Percentiles rank a stretch among this genome's conserved stretches.
phyloP scores from a whole-genome alignment of 2,329 filamentous ascomycete species.

The Rachicladosporium sp. region DNA sequence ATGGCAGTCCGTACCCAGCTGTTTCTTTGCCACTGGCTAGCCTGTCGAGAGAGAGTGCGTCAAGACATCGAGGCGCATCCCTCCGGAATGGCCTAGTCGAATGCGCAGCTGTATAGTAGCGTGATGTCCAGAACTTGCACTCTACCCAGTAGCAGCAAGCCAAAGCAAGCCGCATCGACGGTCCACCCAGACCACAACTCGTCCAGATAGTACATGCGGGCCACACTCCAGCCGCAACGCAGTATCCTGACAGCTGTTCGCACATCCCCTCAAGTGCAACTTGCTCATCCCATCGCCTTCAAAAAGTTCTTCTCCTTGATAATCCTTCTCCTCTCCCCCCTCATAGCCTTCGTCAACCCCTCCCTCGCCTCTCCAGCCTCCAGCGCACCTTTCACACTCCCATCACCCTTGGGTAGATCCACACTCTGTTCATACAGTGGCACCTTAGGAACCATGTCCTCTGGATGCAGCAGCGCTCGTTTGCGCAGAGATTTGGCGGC shows the following conservation, averaged over 20 bases:
- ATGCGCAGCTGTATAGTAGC: too few relatives aligned
- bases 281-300: slow-evolving; percentile 51
- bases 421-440: slow-evolving; percentile 67
- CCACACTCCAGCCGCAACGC: too few relatives aligned
- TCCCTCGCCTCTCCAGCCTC: slow-evolving; percentile 41
- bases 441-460: slow-evolving; percentile 49
- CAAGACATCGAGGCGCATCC: too few relatives aligned
- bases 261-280: not conserved
- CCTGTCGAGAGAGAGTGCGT: too few relatives aligned
- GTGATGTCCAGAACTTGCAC: too few relatives aligned
- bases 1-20: too few relatives aligned
- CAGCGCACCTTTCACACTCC: slow-evolving; percentile 34
- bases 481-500: slow-evolving; percentile 55
- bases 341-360: slow-evolving; percentile 58
- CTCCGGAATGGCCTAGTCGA: too few relatives aligned
- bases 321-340: slow-evolving; percentile 58
- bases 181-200: too few relatives aligned
- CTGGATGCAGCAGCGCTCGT: slow-evolving; percentile 53
- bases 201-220: too few relatives aligned
- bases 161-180: too few relatives aligned
- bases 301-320: slow-evolving; percentile 84
- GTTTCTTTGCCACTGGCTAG: too few relatives aligned
- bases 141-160: too few relatives aligned
- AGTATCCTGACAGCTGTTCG: not conserved
- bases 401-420: slow-evolving; percentile 50